Base-by-base conservation (phyloP, 192 early-diverging fungal genomes). In the Gigaspora rosea region DNA sequence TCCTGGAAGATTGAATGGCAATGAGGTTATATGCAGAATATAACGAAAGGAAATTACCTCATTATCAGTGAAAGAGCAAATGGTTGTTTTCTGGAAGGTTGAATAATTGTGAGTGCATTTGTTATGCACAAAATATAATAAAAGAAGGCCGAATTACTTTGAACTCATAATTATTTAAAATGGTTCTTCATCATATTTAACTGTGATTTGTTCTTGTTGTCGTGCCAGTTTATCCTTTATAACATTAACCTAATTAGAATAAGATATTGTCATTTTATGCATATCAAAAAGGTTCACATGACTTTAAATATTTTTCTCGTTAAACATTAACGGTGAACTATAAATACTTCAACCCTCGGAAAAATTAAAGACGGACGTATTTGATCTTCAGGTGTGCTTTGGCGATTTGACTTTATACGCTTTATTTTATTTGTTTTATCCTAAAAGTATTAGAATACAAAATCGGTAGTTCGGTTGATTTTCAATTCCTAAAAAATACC, bases 1-100 rank as follows among this genome's bases (percentile, higher is more conserved):
- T 71, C 70, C 70, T 71, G 27, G 32, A 71, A 56, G 1, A 54
- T 62, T 62, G 59, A 32, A 62, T 33, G 32, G 4, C n/a, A 62
- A 4, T 33, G 59, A 62, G 4, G 10, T 62, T 33, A 62, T 62
- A 11, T 11, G 51, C 1, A 62, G 10, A 27, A 62, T 62, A 33
- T 32, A 62, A 22, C 59, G 32, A 62, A 62, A 62, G 10, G 1
- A 54, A 54, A 62, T 62, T 62, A 33, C 20, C 59, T 62, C 59
- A 62, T 54, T 2, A 18, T 54, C 51, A 54, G 10, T 54, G 16
- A 54, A 10, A 54, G 1, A 54, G 51, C 51, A 54, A 54, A 5
- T 54, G 16, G 1, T 54, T 18, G 8, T 8, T 54, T 54, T 9
- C 51, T 54, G 51, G 8, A 9, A 54, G 51, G 8, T 54, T 54